These are phyloP conservation scores for Petunia hybrid DNA, from an alignment of 305 asterid species.

Conservation along the genomic window DNA sequence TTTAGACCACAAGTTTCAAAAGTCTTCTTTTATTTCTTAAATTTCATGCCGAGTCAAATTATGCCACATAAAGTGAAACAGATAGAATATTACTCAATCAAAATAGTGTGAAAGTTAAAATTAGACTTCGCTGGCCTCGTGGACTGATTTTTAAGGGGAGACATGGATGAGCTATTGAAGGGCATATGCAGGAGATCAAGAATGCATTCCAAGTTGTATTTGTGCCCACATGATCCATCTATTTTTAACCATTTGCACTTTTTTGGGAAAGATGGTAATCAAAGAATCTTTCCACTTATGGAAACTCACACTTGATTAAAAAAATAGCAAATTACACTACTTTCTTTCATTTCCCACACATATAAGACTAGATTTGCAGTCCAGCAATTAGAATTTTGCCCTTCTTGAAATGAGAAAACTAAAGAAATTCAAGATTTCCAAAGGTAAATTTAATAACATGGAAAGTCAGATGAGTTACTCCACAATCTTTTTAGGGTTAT, in stretches of 20 bases:
- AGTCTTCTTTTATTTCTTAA: no score
- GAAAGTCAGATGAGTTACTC: slow-evolving; percentile 19
- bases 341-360: slow-evolving; percentile 29
- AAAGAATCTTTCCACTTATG: slow-evolving; percentile 31
- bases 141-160: slow-evolving; percentile 21
- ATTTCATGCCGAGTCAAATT: no score
- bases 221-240: slow-evolving; percentile 24
- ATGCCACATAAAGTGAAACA: no score
- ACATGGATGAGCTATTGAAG: slow-evolving; percentile 29
- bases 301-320: slow-evolving; percentile 20
- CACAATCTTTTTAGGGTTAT: slow-evolving; percentile 26
- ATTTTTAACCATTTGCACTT: slow-evolving; percentile 12
- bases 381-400: not conserved
- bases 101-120: not conserved
- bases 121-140: not conserved
- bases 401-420: not conserved
- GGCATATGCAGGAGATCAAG: slow-evolving; percentile 21
- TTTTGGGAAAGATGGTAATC: not conserved
- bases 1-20: no score
- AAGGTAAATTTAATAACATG: slow-evolving; percentile 15
- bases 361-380: not conserved
- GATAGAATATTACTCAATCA: no score
- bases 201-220: slow-evolving; percentile 23
- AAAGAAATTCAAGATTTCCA: slow-evolving; percentile 16
- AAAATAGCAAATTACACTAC: not conserved